Evolutionary conservation across 1,284 basidiomycete species (phyloP), one percentile per base, ranked within the genome.

Genomic region (Sphaerobolus stellatus): DNA sequence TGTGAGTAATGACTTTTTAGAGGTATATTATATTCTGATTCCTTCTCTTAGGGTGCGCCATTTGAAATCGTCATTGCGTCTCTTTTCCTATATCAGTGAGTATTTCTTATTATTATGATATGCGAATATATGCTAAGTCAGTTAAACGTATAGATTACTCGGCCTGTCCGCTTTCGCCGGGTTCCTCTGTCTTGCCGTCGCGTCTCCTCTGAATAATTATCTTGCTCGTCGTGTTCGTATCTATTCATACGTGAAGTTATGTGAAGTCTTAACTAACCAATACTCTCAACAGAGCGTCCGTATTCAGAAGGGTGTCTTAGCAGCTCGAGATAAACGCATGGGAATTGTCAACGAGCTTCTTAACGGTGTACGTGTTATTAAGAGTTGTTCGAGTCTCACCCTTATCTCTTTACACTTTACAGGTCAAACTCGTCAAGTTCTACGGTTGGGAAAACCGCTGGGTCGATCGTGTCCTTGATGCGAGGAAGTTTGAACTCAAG

Each of bases 91-190:
- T 96, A 93, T 71, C 81, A 86, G 86, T 89, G 63, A 50, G 83
- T 73, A 6, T 20, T 47, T 5, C 7, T 5, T n/a, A 8, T 29
- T 27, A 4, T 52, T 22, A 52, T 29, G 33, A 5, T 30, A 11
- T 25, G 34, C 25, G 28, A 18, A 4, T 30, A 31, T 47, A 0
- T 2, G 18, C 33, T 38, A 24, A 7, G n/a, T 8, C 28, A 3
- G 18, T 50, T 60, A 4, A 56, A 22, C 30, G 24, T 30, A n/a
- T 56, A 91, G 89, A 61, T 74, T 96, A 8, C 82, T 96, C 4
- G 94, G 93, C 0, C 78, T 80, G 69, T 88, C 90, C 5, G 91
- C 92, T 0, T 92, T 97, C 59, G 84, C 88, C 1, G 94, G 94
- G 5, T 86, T 95, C 59, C 58, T 86, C n/a, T 78, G 91, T n/a